These are phyloP conservation scores for Umbilicaria muhlenbergii DNA, from an alignment of 495 filamentous ascomycete genomes.

Conservation along the genomic window DNA sequence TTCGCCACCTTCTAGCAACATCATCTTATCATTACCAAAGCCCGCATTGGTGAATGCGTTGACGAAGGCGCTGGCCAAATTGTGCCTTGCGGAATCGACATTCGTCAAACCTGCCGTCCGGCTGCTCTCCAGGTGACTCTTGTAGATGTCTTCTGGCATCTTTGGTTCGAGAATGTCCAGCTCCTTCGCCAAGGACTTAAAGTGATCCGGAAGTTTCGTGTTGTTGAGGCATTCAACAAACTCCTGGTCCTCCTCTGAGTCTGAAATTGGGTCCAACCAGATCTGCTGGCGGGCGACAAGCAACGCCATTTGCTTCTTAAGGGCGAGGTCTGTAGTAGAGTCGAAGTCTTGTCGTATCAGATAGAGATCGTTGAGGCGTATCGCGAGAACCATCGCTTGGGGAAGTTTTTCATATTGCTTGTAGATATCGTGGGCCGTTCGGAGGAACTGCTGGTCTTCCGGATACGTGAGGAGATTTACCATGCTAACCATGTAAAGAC, in stretches of 20 bases:
- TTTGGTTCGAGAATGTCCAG: conserved; percentile 94
- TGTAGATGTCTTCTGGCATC: conserved; percentile 98
- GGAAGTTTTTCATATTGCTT: conserved; percentile 78
- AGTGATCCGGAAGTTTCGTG: conserved; percentile 73
- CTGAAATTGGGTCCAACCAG: conserved; percentile 47
- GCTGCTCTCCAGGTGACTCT: conserved; percentile 92
- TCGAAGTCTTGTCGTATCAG: conserved; percentile 67
- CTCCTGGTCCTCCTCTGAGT: conserved; percentile 52
- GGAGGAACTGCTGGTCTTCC: conserved; percentile 88
- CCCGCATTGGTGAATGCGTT: conserved; percentile 95
- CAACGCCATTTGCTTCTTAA: conserved; percentile 92
- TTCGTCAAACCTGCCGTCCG: conserved; percentile 84
- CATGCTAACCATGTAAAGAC: conserved; percentile 98
- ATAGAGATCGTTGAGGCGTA: conserved; percentile 73
- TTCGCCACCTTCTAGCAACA: conserved; percentile 60
- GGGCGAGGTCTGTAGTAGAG: conserved; percentile 59
- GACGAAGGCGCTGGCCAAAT: conserved; percentile 88
- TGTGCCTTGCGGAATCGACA: conserved; percentile 88
- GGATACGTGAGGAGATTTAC: conserved; percentile 93
- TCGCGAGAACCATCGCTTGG: conserved; percentile 86
- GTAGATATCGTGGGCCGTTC: conserved; percentile 83
- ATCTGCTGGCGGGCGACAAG: conserved; percentile 85
- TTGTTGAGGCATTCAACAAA: conserved; percentile 76
- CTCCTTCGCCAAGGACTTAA: conserved; percentile 86
- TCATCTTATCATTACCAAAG: conserved; percentile 91